phyloP scores from a whole-genome alignment of 345 rosid species.

The Conringia planisiliqua region DNA sequence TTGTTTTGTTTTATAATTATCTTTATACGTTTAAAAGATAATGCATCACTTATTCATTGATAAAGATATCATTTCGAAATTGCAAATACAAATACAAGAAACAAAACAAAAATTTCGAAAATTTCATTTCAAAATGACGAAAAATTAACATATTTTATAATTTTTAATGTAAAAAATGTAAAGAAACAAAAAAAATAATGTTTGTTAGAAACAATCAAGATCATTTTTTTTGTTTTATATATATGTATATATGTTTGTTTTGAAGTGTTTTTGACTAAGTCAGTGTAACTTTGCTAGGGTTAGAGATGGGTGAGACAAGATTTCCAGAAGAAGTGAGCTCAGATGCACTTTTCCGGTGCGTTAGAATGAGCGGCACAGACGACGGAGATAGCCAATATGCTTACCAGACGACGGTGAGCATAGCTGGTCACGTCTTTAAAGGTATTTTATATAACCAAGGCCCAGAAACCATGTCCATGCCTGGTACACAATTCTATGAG shows the following conservation, averaged over 20 bases:
- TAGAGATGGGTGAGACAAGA: constrained; percentile 60
- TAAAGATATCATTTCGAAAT: background rate
- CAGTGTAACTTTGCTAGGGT: background rate
- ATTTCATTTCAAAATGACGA: background rate
- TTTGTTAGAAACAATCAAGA: background rate
- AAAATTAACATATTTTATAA: background rate
- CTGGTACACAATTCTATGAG: background rate
- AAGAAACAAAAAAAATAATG: background rate
- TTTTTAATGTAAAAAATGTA: background rate
- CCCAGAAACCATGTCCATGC: constrained; percentile 16
- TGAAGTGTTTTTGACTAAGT: background rate
- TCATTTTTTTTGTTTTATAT: background rate
- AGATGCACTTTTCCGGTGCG: constrained; percentile 63
- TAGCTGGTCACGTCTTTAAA: constrained; percentile 78
- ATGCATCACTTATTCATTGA: background rate
- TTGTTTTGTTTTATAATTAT: background rate
- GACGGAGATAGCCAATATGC: constrained; percentile 61
- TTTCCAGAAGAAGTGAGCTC: constrained; percentile 68
- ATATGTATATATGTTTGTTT: background rate
- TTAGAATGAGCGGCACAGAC: constrained; percentile 53
- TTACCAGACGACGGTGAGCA: constrained; percentile 72
- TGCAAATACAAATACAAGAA: background rate
- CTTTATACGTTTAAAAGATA: background rate
- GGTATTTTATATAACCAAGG: constrained; percentile 85
- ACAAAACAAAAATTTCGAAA: background rate